phyloP scores from a whole-genome alignment of 768 basidiomycete genomes.

The Pleurotus pulmonarius region DNA sequence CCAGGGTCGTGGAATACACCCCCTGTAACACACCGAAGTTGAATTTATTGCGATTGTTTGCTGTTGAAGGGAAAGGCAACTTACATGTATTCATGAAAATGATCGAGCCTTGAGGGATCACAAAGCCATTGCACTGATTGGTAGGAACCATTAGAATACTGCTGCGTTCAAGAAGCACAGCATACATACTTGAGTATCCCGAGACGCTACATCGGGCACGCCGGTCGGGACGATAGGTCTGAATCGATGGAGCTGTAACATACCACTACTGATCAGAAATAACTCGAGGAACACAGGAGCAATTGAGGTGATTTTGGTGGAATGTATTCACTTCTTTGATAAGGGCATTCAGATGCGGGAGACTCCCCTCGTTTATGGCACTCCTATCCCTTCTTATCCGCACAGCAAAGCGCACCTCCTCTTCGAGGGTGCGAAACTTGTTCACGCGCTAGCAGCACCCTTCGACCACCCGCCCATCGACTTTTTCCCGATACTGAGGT shows the following conservation, averaged over 20 bases:
- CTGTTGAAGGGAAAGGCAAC: not conserved
- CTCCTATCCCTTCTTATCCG: slow-evolving; percentile 7
- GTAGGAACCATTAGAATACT: not conserved
- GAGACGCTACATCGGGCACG: slow-evolving; percentile 13
- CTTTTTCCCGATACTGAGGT: slow-evolving; percentile 12
- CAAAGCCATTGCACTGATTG: not conserved
- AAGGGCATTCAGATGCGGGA: not conserved
- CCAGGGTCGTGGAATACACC: not conserved
- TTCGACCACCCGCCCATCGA: slow-evolving; percentile 12
- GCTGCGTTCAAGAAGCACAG: too few relatives aligned
- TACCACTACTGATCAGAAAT: slow-evolving; percentile 11
- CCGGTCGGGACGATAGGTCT: slow-evolving; percentile 16
- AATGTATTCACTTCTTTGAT: not conserved
- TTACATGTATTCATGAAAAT: not conserved
- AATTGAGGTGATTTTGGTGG: slow-evolving; percentile 13
- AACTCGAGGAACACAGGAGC: too few relatives aligned
- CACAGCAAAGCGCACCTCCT: slow-evolving; percentile 4
- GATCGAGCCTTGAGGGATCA: not conserved
- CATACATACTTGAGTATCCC: not conserved
- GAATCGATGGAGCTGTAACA: slow-evolving; percentile 13
- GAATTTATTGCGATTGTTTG: not conserved
- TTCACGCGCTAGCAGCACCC: not conserved
- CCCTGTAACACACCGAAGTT: not conserved
- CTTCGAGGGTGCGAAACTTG: slow-evolving; percentile 3
- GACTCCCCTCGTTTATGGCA: slow-evolving; percentile 11